Evolutionary conservation across 1,139 yeast genomes (phyloP).

Genomic region (Hyphopichia pseudoburtonii): DNA sequence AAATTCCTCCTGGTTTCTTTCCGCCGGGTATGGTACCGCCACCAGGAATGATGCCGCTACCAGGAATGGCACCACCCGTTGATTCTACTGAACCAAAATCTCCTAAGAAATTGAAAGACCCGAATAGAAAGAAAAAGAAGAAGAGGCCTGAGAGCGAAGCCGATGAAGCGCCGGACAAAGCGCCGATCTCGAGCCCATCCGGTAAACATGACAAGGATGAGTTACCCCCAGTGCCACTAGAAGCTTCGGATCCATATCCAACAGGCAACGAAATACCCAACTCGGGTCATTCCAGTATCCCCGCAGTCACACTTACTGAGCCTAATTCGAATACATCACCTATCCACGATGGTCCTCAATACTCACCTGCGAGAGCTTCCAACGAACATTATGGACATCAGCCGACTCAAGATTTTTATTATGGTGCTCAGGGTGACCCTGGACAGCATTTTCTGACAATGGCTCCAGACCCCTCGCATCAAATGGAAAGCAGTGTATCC

Average conservation of each 20-base stretch:
- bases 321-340: background rate
- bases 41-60: background rate
- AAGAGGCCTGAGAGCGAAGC: slow-evolving; percentile 1
- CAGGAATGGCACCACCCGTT: background rate
- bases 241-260: background rate
- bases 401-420: no score
- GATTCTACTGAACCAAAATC: slow-evolving; percentile 1
- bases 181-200: background rate
- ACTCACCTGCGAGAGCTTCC: slow-evolving; percentile 1
- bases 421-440: no score
- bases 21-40: slow-evolving; percentile 4
- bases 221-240: slow-evolving; percentile 2
- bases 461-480: no score
- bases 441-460: no score
- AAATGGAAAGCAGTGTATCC: no score
- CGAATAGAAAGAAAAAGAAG: slow-evolving; percentile 5
- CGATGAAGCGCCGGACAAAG: background rate
- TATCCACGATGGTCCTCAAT: background rate
- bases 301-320: background rate
- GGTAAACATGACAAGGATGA: background rate
- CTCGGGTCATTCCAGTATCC: background rate
- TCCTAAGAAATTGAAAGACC: slow-evolving; percentile 4
- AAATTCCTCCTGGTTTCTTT: slow-evolving; percentile 4
- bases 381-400: no score
- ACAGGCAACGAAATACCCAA: no score